These are phyloP conservation scores for Ophiostoma australiae DNA, from an alignment of 2,329 filamentous ascomycete genomes.

Conservation along the genomic window DNA sequence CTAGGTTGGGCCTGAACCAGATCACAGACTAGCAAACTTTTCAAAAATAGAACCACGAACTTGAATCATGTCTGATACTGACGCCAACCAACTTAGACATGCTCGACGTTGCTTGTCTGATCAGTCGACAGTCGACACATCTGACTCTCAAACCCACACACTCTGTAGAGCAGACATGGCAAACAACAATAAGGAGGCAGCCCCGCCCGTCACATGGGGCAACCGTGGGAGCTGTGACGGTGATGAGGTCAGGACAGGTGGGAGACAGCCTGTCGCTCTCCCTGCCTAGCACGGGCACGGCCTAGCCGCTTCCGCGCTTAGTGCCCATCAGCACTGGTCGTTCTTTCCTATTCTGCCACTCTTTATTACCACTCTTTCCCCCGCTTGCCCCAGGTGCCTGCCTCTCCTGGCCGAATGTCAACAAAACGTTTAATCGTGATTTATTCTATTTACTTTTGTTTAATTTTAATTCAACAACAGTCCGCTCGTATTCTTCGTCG, in stretches of 20 bases:
- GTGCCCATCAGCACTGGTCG: slow-evolving; percentile 15
- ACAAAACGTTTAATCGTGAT: slow-evolving; percentile 20
- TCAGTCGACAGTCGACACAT: not conserved
- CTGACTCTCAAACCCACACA: not conserved
- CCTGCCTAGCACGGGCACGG: slow-evolving; percentile 1
- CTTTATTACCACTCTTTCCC: slow-evolving; percentile 1
- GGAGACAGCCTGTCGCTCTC: not conserved
- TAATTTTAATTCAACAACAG: not conserved
- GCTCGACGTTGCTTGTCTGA: not conserved
- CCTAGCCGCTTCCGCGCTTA: slow-evolving; percentile 24
- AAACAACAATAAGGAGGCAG: not conserved
- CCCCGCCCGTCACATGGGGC: slow-evolving; percentile 26
- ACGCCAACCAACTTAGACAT: not conserved
- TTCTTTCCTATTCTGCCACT: slow-evolving; percentile 4
- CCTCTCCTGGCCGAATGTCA: slow-evolving; percentile 25
- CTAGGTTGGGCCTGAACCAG: not conserved
- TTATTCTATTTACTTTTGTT: not conserved
- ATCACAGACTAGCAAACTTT: not conserved
- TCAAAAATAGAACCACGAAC: slow-evolving; percentile 1
- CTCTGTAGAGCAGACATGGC: not conserved
- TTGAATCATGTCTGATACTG: not conserved
- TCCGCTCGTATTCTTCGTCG: not conserved
- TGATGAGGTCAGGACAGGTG: slow-evolving; percentile 10
- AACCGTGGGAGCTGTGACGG: slow-evolving; percentile 21
- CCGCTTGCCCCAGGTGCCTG: slow-evolving; percentile 25